Evolutionary conservation across 768 basidiomycete genomes (phyloP).

Genomic region (Dacryopinax spathularia): DNA sequence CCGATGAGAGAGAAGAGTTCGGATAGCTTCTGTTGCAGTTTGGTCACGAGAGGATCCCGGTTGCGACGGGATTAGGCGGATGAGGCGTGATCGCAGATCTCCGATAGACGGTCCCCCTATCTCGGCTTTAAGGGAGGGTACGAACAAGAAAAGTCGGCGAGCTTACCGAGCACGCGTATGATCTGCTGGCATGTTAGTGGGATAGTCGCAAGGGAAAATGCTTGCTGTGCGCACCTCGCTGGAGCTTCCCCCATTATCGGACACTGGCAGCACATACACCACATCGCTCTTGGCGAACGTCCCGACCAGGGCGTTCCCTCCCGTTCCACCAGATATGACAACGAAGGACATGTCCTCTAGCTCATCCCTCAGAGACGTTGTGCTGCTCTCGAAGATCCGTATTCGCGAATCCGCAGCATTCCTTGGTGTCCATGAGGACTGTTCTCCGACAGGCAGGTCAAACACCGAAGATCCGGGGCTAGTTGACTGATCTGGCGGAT

Average conservation of each 20-base stretch:
- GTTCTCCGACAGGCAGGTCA: neutral
- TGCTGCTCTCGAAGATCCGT: neutral
- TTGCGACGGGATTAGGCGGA: conserved; percentile 67
- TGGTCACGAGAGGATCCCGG: conserved; percentile 38
- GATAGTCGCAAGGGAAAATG: neutral
- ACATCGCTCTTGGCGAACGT: conserved; percentile 53
- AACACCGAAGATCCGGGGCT: neutral
- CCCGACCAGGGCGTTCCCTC: conserved; percentile 78
- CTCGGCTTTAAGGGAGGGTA: neutral
- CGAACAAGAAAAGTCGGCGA: neutral
- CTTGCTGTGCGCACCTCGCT: conserved; percentile 36
- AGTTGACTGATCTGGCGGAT: neutral
- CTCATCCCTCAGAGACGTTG: neutral
- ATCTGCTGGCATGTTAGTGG: conserved; percentile 30
- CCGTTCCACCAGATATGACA: conserved; percentile 86
- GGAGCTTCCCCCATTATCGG: conserved; percentile 90
- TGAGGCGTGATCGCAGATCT: conserved; percentile 76
- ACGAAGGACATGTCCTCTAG: conserved; percentile 35
- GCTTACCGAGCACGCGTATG: conserved; percentile 56
- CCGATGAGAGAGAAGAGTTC: conserved; percentile 62
- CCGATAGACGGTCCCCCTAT: conserved; percentile 72
- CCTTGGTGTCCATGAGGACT: neutral
- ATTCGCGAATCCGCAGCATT: neutral
- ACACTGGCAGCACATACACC: conserved; percentile 80
- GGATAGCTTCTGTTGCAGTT: conserved; percentile 45